Percentiles rank a stretch among this genome's conserved stretches.
phyloP scores from a whole-genome alignment of 2,329 filamentous ascomycete genomes.

The Fusarium acutatum region DNA sequence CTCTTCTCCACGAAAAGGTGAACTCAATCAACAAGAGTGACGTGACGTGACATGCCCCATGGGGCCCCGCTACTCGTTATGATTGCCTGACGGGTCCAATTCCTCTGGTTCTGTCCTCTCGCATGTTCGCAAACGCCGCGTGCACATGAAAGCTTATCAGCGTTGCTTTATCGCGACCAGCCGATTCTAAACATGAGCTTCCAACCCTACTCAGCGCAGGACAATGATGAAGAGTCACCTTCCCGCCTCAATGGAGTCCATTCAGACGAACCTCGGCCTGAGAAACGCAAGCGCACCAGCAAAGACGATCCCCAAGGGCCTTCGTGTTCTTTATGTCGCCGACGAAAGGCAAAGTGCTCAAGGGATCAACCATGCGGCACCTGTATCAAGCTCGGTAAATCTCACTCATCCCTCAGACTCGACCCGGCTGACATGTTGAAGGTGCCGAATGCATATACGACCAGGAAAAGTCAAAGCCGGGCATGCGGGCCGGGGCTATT shows the following conservation, averaged over 20 bases:
- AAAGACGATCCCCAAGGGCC: background rate
- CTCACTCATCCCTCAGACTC: too few relatives aligned
- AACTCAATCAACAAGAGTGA: background rate
- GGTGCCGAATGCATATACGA: conserved; percentile 48
- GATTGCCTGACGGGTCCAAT: background rate
- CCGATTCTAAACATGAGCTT: background rate
- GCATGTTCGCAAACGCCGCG: background rate
- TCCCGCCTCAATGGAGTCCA: background rate
- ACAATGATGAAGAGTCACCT: background rate
- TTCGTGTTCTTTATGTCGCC: background rate
- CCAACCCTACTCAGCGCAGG: background rate
- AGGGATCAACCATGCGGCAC: background rate
- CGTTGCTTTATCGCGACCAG: background rate
- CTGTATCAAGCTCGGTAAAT: background rate
- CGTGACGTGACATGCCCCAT: background rate
- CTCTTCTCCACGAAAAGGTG: background rate
- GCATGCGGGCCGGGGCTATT: conserved; percentile 47
- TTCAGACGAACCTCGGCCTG: background rate
- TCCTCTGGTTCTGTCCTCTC: background rate
- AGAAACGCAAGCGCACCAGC: background rate
- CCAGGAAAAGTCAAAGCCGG: conserved; percentile 44
- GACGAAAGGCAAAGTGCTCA: background rate
- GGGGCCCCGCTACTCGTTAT: background rate
- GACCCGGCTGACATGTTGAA: background rate
- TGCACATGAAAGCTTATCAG: background rate